Base-by-base conservation (phyloP, 2,329 filamentous ascomycete species). In the Aspergillus awamori region DNA sequence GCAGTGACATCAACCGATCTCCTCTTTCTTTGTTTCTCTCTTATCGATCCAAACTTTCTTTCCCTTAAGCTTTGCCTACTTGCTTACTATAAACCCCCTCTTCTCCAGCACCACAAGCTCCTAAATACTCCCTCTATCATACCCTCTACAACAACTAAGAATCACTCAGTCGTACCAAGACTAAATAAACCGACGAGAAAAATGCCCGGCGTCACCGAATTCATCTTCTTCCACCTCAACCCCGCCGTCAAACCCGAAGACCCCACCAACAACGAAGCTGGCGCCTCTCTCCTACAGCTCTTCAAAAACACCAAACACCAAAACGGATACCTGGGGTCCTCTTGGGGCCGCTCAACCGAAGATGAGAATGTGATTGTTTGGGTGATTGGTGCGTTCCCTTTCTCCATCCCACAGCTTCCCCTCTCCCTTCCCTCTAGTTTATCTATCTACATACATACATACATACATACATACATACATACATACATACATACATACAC, bases 191-290 rank as follows among this genome's bases (percentile, higher is more conserved):
- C 5, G 10, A 20, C 1, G 6, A 8, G 4, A 4, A 49, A n/a
- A 3, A 74, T 75, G 72, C 60, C 71, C 33, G 39, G 63, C 55
- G 67, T 74, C 65, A 72, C 65, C 53, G 71, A 79, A 65, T 71
- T 79, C 59, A 66, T 77, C 59, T 75, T 71, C 60, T 74, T 79
- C 69, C 72, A 72, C 26, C 58, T 77, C 33, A 77, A 74, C 65
- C 53, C 69, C n/a, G 66, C 70, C 33, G 72, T 79, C 22, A 73
- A 71, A 59, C 77, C 76, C 8, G 77, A 78, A 63, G 74, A 77
- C 39, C 71, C 72, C 15, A 63, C 64, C 53, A 77, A 67, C 53
- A 77, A 67, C 57, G 68, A 71, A 17, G 70, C 71, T 45, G 77
- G 76, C n/a, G 54, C 65, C 17, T 54, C 65, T 6, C 69, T 79